Evolutionary conservation across 2,329 filamentous ascomycete genomes (phyloP), one percentile per base, ranked within the genome.

Genomic region (Talaromyces sp.): DNA sequence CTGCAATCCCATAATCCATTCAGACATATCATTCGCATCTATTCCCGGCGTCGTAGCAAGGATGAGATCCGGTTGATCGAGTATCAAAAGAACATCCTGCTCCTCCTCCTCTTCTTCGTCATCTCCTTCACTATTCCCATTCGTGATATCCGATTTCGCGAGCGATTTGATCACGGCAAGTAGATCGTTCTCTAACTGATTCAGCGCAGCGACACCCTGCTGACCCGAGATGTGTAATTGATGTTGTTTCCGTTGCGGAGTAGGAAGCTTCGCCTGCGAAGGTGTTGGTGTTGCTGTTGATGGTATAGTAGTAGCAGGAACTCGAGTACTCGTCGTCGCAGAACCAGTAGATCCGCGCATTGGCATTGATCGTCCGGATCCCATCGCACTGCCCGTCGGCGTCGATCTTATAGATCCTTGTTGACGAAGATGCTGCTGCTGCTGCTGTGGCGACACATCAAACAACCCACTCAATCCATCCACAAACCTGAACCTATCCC

Each of bases 391-490:
- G 15, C 55, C 55, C 21, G 45, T 11, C 28, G 45, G 22, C 5
- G n/a, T 21, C 2, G 39, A 11, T 15, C 28, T 55, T 40, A 21
- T 10, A 11, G n/a, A 63, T 15, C 22, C 52, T 46, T 56, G n/a
- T n/a, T n/a, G n/a, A n/a, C n/a, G n/a, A n/a, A n/a, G 57, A 19
- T 56, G 62, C 35, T 25, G 60, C 21, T 53, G 35, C n/a, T 41
- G 51, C 19, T 40, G 13, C 3, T 43, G 21, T 15, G 5, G 31
- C n/a, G 65, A 62, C 10, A 62, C 35, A 60, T 59, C 66, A 64
- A 84, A 88, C 25, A 89, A 68, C 25, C 78, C 78, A 19, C 80
- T 82, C 59, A 94, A 75, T 19, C 89, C 89, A 72, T 96, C 91
- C 33, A 96, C 80, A 64, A 91, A 93, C 43, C 78, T 75, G 65